Evolutionary conservation across 1,139 yeast species (phyloP), one percentile per base, ranked within the genome.

Genomic region (Scheffersomyces quercinus): DNA sequence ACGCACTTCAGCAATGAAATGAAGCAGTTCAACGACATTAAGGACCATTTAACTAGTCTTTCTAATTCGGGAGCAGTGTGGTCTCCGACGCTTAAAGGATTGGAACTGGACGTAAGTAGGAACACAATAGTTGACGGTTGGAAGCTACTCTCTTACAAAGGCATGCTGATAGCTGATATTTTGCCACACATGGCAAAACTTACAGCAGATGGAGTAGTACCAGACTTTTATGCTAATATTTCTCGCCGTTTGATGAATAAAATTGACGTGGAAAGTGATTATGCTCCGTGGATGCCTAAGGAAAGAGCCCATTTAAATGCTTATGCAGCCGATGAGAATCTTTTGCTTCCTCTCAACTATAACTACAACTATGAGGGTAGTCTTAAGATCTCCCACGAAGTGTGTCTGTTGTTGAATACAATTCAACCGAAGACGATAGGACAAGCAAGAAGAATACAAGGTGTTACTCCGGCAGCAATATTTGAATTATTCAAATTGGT

Each of bases 371-470:
- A 73, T 79, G 67, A 67, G 35, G 77, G 77, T 3, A 65, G 57
- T 55, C 46, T 73, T 34, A 73, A 72, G 45, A 62, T 93, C 14
- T 88, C 96, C 0, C 75, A 79, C 34, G 99, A 93, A 58, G 95
- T 84, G 16, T 80, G 88, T 43, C 73, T 73, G 30, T 67, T 88
- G 16, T 72, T 93, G 45, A 88, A 89, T 55, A 75, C 78, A 5
- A 81, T 89, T 11, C 86, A 88, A 50, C 99, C 99, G 0, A 81
- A 80, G 44, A 93, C 97, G 0, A 81, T 93, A 39, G 98, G 98
- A 0, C 98, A 93, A 60, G 98, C 98, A 0, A 77, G 96, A 58
- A 75, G 98, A 53, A 86, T 91, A 13, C 96, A 93, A 58, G 98
- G 99, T 0, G 84, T 93, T 1, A 93, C 98, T 0, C 97, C 98